A percentile compares a stretch with the other conserved stretches of the same genome.
These are phyloP conservation scores for Phytophthora aleatoria DNA, from an alignment of 352 stramenopile species.

Conservation along the genomic window DNA sequence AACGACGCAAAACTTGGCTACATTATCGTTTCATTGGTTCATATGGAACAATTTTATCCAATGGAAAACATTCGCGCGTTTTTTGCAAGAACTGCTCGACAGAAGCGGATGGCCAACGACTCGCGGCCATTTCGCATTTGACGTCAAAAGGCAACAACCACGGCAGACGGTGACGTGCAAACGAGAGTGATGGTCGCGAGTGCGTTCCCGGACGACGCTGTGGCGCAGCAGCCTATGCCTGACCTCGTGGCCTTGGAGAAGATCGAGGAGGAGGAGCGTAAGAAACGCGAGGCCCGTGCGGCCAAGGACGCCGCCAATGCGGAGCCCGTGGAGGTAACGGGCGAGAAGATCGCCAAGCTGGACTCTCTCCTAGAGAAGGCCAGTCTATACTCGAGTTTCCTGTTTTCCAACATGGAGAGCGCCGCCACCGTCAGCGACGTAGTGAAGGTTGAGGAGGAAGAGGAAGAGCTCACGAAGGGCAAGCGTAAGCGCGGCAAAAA, in stretches of 20 bases:
- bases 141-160: constrained; percentile 3
- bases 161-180: not conserved
- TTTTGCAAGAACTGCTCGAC: constrained; percentile 15
- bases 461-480: constrained; percentile 27
- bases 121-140: constrained; percentile 20
- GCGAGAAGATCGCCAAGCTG: constrained; percentile 76
- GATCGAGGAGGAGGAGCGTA: constrained; percentile 57
- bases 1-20: constrained; percentile 21
- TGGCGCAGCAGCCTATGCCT: constrained; percentile 22
- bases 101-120: constrained; percentile 10
- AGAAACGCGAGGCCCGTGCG: constrained; percentile 24
- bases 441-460: constrained; percentile 14
- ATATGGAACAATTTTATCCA: constrained; percentile 16
- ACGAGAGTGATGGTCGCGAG: constrained; percentile 64
- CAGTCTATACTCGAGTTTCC: constrained; percentile 85
- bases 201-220: constrained; percentile 30
- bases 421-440: constrained; percentile 45
- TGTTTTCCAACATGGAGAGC: constrained; percentile 87
- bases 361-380: constrained; percentile 89
- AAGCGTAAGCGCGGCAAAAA: constrained; percentile 59
- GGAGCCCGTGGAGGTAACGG: constrained; percentile 51
- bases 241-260: constrained; percentile 85
- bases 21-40: constrained; percentile 17
- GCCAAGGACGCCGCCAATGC: constrained; percentile 13
- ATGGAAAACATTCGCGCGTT: constrained; percentile 13